phyloP scores from a whole-genome alignment of 2,329 filamentous ascomycete genomes.

The Aphanoascus verrucosus region DNA sequence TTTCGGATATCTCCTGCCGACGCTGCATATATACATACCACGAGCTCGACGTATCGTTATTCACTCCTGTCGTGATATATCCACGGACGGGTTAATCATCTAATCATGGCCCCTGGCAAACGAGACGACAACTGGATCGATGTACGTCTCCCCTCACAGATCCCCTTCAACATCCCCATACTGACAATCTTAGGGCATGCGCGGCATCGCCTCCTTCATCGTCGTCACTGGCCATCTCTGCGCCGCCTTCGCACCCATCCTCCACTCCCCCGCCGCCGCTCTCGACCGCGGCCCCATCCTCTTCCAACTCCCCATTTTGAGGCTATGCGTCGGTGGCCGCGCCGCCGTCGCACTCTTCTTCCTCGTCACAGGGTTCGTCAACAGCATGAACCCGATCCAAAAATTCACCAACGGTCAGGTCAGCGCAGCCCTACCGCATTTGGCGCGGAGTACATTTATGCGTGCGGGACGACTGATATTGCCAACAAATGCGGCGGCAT shows the following conservation, averaged over 20 bases:
- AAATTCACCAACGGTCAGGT: constrained; percentile 17
- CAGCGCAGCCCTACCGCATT: constrained; percentile 16
- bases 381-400: constrained; percentile 20
- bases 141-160: constrained; percentile 8
- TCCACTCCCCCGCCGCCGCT: constrained; percentile 27
- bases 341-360: constrained; percentile 23
- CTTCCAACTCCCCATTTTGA: constrained; percentile 23
- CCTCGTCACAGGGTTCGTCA: constrained; percentile 24
- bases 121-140: constrained; percentile 20
- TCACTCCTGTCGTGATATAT: neutral
- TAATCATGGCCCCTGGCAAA: constrained; percentile 9
- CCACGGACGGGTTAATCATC: too few species aligned
- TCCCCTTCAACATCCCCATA: neutral
- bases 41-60: too few species aligned
- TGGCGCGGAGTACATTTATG: constrained; percentile 18
- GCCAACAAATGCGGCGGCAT: constrained; percentile 19
- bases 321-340: constrained; percentile 20
- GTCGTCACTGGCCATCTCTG: constrained; percentile 35
- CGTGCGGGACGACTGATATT: constrained; percentile 18
- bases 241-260: constrained; percentile 32
- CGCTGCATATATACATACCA: too few species aligned
- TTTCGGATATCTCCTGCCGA: too few species aligned
- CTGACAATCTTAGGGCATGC: constrained; percentile 21
- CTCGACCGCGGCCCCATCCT: constrained; percentile 15
- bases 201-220: constrained; percentile 34